phyloP scores from a whole-genome alignment of 306 rosid species.

The Boehmeria nivea region DNA sequence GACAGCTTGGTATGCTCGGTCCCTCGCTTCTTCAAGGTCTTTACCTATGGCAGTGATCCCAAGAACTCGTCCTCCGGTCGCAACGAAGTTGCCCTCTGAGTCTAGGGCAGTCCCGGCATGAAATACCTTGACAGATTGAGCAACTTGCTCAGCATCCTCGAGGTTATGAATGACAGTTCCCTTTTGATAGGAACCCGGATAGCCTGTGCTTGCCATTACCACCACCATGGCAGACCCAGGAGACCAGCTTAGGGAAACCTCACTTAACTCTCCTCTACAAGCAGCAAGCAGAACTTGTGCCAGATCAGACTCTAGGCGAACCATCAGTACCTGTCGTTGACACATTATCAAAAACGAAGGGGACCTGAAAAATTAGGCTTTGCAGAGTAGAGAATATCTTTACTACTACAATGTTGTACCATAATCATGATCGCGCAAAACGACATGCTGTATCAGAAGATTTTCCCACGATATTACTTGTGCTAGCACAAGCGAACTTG shows the following conservation, averaged over 20 bases:
- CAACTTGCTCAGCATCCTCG: slow-evolving; percentile 69
- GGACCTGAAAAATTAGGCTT: too few relatives aligned
- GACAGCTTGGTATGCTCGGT: slow-evolving; percentile 62
- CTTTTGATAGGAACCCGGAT: slow-evolving; percentile 81
- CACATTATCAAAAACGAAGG: too few relatives aligned
- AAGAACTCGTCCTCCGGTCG: slow-evolving; percentile 90
- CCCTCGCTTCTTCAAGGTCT: slow-evolving; percentile 76
- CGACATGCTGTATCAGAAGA: too few relatives aligned
- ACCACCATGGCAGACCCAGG: slow-evolving; percentile 92
- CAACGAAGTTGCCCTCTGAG: slow-evolving; percentile 57
- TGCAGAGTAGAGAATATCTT: too few relatives aligned
- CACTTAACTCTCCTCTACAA: slow-evolving; percentile 78
- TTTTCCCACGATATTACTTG: too few relatives aligned
- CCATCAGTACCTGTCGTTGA: slow-evolving; percentile 90
- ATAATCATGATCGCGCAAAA: too few relatives aligned
- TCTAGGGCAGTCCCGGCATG: slow-evolving; percentile 90
- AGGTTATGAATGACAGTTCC: slow-evolving; percentile 75
- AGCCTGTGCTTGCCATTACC: slow-evolving; percentile 96
- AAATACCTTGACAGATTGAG: slow-evolving; percentile 70
- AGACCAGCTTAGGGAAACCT: slow-evolving; percentile 77
- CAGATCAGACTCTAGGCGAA: slow-evolving; percentile 83
- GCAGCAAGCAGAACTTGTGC: slow-evolving; percentile 88
- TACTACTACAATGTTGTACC: too few relatives aligned
- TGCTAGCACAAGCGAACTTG: too few relatives aligned
- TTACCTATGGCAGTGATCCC: slow-evolving; percentile 86